Base-by-base conservation (phyloP, 805 yeast genomes). In the Trichomonascus vanleenenianus region DNA sequence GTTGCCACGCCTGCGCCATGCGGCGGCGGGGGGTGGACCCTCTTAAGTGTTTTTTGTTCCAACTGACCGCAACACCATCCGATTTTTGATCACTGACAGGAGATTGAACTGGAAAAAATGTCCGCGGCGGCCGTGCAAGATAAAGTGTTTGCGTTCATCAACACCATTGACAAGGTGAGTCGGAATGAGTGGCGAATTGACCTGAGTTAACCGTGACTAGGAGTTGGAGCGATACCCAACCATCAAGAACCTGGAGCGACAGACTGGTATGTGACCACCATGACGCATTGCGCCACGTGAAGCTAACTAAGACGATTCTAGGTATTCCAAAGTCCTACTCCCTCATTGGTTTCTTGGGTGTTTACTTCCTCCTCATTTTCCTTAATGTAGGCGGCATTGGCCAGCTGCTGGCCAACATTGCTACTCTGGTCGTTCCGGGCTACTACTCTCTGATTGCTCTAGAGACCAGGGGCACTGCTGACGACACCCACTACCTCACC, bases 391-490 rank as follows among this genome's bases (percentile, higher is more conserved):
- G 96, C 51, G 52, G 62, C 25, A 72, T 93, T 58, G 98, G 98
- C 50, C 95, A 89, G 71, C 78, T 93, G 59, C 75, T 93, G 55
- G 84, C 96, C 53, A 93, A 93, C 72, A 68, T 91, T 57, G 94
- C 94, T 14, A 95, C 97, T 1, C 85, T 93, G 56, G 86, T 78
- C 35, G 64, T 88, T 50, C 98, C 99, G 39, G 91, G 93, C 44
- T 91, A 89, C 71, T 79, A 75, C 61, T 91, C 97, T 7, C 72
- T 93, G 50, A 63, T 77, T 51, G 97, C 98, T 18, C 73, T 93
- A 54, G 84, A 80, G 65, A 83, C 96, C 18, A 53, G 78, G 8
- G 60, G 75, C 14, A 67, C 79, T 36, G 67, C 70, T 37, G 97
- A 91, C 64, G 99, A 93, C 67, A 80, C 93, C 40, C 82, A 83